Percentiles rank a stretch among this genome's conserved stretches.
Evolutionary conservation across 192 early-diverging fungal genomes (phyloP).

Genomic region (Coemansia sp.): DNA sequence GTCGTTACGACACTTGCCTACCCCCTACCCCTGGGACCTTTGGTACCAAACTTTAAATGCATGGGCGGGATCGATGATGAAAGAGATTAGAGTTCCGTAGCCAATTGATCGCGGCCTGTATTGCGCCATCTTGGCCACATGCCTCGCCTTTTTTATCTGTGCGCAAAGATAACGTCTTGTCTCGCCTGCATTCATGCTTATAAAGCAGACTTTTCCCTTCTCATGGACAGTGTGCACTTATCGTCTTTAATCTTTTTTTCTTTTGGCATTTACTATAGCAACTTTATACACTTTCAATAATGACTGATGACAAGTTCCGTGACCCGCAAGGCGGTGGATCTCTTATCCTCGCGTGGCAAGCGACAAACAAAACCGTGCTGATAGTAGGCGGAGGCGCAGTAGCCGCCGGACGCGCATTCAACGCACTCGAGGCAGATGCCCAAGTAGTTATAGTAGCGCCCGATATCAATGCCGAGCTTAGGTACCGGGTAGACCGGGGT

Average conservation of each 20-base stretch:
- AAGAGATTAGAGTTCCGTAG: constrained; percentile 1
- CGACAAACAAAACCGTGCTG: constrained; percentile 74
- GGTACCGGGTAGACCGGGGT: constrained; percentile 60
- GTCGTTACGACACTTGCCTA: background rate
- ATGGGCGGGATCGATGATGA: background rate
- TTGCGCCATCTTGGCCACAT: constrained; percentile 15
- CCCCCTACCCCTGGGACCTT: background rate
- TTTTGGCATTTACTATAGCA: background rate
- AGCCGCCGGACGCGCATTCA: constrained; percentile 82
- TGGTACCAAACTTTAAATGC: background rate
- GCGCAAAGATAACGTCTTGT: constrained; percentile 6
- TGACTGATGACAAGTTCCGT: constrained; percentile 55
- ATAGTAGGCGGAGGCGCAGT: constrained; percentile 90
- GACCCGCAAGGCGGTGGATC: constrained; percentile 70
- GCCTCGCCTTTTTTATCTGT: constrained; percentile 8
- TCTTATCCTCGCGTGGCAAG: constrained; percentile 83
- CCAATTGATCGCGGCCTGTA: constrained; percentile 9
- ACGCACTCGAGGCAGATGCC: constrained; percentile 81
- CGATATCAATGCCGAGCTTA: constrained; percentile 67
- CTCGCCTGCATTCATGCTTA: constrained; percentile 4
- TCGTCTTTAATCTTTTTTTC: background rate
- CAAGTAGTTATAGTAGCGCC: constrained; percentile 79
- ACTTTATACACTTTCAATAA: background rate
- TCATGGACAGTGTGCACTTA: background rate
- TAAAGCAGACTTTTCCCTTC: background rate